Evolutionary conservation across 1,284 basidiomycete genomes (phyloP), one percentile per base, ranked within the genome.

Genomic region (Leccinum pachyderme): DNA sequence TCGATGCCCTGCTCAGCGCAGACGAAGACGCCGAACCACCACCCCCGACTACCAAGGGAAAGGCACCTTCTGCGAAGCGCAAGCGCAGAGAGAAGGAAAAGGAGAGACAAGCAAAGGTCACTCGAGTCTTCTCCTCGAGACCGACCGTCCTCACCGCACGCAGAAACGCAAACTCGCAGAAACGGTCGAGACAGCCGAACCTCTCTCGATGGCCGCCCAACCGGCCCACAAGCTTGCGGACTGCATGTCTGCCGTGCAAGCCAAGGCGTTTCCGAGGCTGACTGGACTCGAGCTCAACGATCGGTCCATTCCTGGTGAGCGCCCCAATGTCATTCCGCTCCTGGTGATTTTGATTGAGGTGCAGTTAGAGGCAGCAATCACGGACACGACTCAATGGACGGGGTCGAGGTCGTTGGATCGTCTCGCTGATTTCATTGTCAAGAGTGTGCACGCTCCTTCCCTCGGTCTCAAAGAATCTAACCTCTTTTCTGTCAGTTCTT

Each of bases 251-350:
- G 65, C 77, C 15, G 76, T 83, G 71, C 88, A 92, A 68, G 76
- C 77, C 37, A 88, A 83, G 64, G 76, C 81, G 2, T 86, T 85
- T 61, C 75, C 82, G 4, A 81, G 86, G 53, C 71, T 87, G 65
- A 87, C 87, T 13, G 71, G 72, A 6, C 74, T 93, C 48, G 91
- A 94, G 71, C 77, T 91, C 47, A 79, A 82, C 24, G 90, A 93
- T 60, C 75, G 85, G 33, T 76, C 76, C 55, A 86, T 93, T 71
- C 84, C 86, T 66, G 84, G 91, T 90, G 69, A 60, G 77, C 68
- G 8, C 52, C 24, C 28, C 18, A 47, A n/a, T 22, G n/a, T n/a
- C 47, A 35, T 18, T 11, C 55, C n/a, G 25, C 31, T 51, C 56
- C 57, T 55, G 35, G 59, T 62, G 48, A 51, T 73, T 72, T 77